Conservation (phyloP, 2,329 filamentous ascomycete species). For the Botrytis squamosa region DNA sequence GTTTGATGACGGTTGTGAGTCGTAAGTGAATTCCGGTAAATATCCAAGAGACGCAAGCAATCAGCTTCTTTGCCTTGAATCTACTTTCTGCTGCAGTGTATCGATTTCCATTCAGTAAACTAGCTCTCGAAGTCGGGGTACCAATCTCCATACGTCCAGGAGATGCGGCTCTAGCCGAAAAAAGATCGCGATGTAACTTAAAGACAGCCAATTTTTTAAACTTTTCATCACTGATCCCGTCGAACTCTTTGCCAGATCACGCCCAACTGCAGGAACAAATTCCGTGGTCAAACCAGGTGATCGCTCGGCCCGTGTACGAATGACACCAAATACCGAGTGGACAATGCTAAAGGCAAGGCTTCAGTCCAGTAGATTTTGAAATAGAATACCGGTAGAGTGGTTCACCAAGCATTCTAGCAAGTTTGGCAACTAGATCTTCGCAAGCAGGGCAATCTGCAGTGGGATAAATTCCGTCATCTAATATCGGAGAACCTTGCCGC, state of each 20-base stretch:
- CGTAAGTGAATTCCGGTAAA: not conserved
- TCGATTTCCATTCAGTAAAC: not conserved
- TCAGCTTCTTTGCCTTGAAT: not conserved
- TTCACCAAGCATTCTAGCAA: not conserved
- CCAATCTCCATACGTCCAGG: not conserved
- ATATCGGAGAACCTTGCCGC: not conserved
- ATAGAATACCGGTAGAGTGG: not conserved
- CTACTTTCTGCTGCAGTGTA: not conserved
- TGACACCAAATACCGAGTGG: not conserved
- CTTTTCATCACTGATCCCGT: not conserved
- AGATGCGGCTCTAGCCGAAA: not conserved
- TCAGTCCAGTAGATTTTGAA: not conserved
- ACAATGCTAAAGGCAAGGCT: not conserved
- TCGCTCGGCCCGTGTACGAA: slow-evolving; percentile 8
- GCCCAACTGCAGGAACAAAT: not conserved
- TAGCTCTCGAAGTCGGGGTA: not conserved
- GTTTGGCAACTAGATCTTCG: not conserved
- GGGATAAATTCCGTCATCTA: not conserved
- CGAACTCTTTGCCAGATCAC: not conserved
- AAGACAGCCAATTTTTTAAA: not conserved
- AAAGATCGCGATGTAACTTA: not conserved
- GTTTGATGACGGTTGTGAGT: not conserved
- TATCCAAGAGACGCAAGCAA: not conserved
- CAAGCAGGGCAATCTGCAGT: not conserved
- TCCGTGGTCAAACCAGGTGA: slow-evolving; percentile 1